Evolutionary conservation across 495 filamentous ascomycete genomes (phyloP).

Genomic region (Corynascus novoguineensis): DNA sequence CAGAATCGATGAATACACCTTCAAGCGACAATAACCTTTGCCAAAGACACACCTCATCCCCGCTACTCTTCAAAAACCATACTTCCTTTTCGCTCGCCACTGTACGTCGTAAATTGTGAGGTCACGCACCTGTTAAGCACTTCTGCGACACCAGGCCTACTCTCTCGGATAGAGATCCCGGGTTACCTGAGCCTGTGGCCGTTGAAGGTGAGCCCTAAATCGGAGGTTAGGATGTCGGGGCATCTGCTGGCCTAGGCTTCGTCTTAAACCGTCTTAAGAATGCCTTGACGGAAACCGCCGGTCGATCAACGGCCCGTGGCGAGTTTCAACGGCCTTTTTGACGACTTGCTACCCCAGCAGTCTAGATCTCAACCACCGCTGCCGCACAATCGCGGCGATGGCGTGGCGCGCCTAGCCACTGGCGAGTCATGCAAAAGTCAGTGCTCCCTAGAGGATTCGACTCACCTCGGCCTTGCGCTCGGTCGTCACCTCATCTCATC

Average conservation of each 20-base stretch:
- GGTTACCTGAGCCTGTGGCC: neutral
- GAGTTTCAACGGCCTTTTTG: neutral
- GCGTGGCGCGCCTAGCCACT: neutral
- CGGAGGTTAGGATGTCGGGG: neutral
- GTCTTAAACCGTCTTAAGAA: neutral
- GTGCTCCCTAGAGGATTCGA: neutral
- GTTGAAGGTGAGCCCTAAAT: neutral
- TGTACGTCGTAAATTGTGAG: too few species aligned
- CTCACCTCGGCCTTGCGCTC: neutral
- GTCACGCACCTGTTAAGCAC: too few species aligned
- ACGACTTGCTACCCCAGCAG: neutral
- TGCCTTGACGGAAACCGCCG: neutral
- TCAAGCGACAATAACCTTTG: too few species aligned
- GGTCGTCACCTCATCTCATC: neutral
- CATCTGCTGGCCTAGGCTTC: neutral
- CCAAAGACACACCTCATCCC: too few species aligned
- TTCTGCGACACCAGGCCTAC: too few species aligned
- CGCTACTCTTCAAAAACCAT: too few species aligned
- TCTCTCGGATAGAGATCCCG: neutral
- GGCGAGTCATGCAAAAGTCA: neutral
- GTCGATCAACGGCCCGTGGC: constrained; percentile 4
- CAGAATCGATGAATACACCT: too few species aligned
- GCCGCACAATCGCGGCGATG: too few species aligned
- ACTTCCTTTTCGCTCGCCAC: too few species aligned
- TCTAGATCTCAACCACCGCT: too few species aligned